A percentile compares a stretch with the other conserved stretches of the same genome.
Conservation (phyloP, 2,329 filamentous ascomycete genomes). For the Fusarium sarcochroum region DNA sequence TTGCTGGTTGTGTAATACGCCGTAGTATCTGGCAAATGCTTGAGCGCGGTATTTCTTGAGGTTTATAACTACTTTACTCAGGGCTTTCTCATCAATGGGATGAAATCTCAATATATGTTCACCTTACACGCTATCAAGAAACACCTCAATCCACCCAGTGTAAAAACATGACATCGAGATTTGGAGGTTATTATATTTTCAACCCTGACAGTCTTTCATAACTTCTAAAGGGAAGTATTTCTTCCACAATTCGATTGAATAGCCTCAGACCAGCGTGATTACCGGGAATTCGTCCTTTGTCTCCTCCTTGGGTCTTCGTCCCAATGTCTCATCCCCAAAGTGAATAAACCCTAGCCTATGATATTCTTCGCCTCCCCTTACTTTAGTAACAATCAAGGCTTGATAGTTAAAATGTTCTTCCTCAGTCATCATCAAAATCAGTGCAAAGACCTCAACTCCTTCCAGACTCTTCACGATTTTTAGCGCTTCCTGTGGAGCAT, state of each 20-base stretch:
- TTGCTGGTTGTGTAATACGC: too few species aligned
- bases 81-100: too few species aligned
- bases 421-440: neutral
- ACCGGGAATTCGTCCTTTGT: neutral
- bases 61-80: too few species aligned
- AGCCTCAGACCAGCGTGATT: conserved; percentile 4
- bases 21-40: too few species aligned
- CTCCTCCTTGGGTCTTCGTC: neutral
- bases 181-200: too few species aligned
- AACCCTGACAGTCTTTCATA: too few species aligned
- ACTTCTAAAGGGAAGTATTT: too few species aligned
- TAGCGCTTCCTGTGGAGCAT: neutral
- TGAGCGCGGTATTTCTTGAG: too few species aligned
- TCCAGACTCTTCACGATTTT: neutral
- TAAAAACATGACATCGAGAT: too few species aligned
- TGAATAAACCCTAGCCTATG: neutral
- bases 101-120: too few species aligned
- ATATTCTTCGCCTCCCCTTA: neutral
- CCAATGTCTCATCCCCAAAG: neutral
- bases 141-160: too few species aligned
- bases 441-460: conserved; percentile 1
- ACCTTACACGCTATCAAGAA: too few species aligned
- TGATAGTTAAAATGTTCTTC: neutral
- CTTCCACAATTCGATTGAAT: neutral
- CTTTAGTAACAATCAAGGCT: neutral